A percentile compares a stretch with the other conserved stretches of the same genome.
Evolutionary conservation across 495 filamentous ascomycete species (phyloP).

Genomic region (Monascus purpureus): DNA sequence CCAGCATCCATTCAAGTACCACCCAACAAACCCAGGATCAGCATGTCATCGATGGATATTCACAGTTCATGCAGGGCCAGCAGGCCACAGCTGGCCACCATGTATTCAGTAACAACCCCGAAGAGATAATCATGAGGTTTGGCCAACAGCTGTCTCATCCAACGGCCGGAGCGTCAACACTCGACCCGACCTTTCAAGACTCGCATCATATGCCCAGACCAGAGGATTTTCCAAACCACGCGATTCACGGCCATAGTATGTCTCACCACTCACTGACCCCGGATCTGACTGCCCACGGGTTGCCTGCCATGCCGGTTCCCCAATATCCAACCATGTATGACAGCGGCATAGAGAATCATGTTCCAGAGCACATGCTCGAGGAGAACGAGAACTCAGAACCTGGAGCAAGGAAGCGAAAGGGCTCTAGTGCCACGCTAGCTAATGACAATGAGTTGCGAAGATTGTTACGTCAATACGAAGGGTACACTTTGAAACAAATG

Average conservation of each 20-base stretch:
- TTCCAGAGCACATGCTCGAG: constrained; percentile 45
- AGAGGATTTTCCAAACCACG: constrained; percentile 34
- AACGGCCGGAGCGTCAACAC: constrained; percentile 27
- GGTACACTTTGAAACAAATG: constrained; percentile 65
- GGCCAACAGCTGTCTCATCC: constrained; percentile 42
- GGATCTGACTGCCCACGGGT: constrained; percentile 14
- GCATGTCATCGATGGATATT: constrained; percentile 33
- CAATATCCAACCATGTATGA: constrained; percentile 47
- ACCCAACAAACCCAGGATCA: constrained; percentile 56
- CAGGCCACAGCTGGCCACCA: constrained; percentile 32
- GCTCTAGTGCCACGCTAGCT: constrained; percentile 57
- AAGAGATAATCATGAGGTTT: constrained; percentile 51
- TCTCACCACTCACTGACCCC: constrained; percentile 25
- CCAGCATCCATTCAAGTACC: constrained; percentile 59
- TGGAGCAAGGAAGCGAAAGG: constrained; percentile 48
- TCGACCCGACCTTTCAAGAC: constrained; percentile 38
- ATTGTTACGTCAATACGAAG: constrained; percentile 61
- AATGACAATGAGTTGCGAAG: constrained; percentile 89
- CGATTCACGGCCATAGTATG: constrained; percentile 31
- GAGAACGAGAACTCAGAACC: constrained; percentile 52
- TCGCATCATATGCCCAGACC: constrained; percentile 32
- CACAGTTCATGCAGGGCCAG: constrained; percentile 40
- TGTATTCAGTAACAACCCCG: constrained; percentile 37
- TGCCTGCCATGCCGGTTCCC: constrained; percentile 24
- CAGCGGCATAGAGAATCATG: constrained; percentile 52